phyloP scores from a whole-genome alignment of 2,329 filamentous ascomycete species.

The Ceratocystis cubensis region DNA sequence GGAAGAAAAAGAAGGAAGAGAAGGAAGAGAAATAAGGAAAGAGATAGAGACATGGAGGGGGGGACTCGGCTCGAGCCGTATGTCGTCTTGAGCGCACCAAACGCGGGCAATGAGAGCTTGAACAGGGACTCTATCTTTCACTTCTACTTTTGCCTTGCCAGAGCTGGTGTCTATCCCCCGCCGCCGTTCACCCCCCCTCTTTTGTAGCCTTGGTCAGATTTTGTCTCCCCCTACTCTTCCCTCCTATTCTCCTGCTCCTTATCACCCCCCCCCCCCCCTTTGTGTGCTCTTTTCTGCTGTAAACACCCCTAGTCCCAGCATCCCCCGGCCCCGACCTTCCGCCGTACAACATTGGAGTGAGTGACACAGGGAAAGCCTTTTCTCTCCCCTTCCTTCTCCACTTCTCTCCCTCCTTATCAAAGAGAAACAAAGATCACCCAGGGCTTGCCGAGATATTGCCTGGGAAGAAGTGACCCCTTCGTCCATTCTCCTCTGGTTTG shows the following conservation, averaged over 20 bases:
- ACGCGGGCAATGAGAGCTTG: neutral
- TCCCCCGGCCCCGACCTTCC: neutral
- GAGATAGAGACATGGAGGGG: neutral
- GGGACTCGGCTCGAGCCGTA: neutral
- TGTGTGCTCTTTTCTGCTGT: conserved; percentile 1
- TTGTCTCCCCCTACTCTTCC: neutral
- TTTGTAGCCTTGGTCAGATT: neutral
- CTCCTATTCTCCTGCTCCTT: neutral
- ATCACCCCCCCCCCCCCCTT: neutral
- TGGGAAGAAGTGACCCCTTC: neutral
- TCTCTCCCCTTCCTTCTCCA: neutral
- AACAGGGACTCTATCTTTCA: neutral
- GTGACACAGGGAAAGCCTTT: neutral
- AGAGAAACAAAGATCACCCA: neutral
- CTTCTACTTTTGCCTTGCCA: neutral
- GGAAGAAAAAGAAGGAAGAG: neutral
- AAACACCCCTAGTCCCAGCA: neutral
- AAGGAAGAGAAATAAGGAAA: neutral
- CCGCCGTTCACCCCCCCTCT: neutral
- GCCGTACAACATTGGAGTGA: neutral
- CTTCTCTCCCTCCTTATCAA: neutral
- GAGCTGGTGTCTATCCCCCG: neutral
- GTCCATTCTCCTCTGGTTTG: neutral
- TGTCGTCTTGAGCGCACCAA: neutral
- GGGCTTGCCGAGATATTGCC: neutral